Conservation (phyloP, 2,329 filamentous ascomycete species). For the Neonectria hederae region DNA sequence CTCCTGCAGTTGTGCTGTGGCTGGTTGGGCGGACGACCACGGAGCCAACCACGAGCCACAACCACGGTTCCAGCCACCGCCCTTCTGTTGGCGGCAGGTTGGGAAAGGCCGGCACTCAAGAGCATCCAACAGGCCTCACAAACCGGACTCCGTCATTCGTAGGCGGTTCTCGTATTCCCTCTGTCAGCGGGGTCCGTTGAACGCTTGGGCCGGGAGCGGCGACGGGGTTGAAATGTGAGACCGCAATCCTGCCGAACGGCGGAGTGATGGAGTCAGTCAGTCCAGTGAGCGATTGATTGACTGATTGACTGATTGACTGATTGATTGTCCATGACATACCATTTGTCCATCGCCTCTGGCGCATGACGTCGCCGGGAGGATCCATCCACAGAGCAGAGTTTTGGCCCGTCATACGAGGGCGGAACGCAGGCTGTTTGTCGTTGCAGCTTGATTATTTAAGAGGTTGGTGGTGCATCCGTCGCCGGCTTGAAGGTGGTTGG, state of each 20-base stretch:
- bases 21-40: constrained; percentile 9
- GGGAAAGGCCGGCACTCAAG: constrained; percentile 8
- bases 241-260: neutral
- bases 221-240: constrained; percentile 8
- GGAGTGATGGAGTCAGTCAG: neutral
- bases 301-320: constrained; percentile 5
- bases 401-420: constrained; percentile 13
- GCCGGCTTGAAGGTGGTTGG: constrained; percentile 31
- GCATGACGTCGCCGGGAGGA: constrained; percentile 18
- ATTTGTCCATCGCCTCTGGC: neutral
- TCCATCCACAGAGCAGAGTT: neutral
- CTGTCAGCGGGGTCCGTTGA: neutral
- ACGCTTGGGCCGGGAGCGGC: constrained; percentile 4
- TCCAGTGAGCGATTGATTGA: neutral
- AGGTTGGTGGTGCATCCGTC: constrained; percentile 31
- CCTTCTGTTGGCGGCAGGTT: constrained; percentile 23
- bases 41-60: constrained; percentile 26
- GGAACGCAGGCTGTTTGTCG: constrained; percentile 13
- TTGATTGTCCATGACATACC: constrained; percentile 10
- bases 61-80: constrained; percentile 21
- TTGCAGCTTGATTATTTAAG: constrained; percentile 34
- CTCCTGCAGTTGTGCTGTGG: neutral
- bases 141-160: constrained; percentile 3
- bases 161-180: neutral
- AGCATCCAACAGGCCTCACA: too few relatives aligned